Evolutionary conservation across 257 asterid species (phyloP), one percentile per base, ranked within the genome.

Genomic region (Solanum bukasovii): DNA sequence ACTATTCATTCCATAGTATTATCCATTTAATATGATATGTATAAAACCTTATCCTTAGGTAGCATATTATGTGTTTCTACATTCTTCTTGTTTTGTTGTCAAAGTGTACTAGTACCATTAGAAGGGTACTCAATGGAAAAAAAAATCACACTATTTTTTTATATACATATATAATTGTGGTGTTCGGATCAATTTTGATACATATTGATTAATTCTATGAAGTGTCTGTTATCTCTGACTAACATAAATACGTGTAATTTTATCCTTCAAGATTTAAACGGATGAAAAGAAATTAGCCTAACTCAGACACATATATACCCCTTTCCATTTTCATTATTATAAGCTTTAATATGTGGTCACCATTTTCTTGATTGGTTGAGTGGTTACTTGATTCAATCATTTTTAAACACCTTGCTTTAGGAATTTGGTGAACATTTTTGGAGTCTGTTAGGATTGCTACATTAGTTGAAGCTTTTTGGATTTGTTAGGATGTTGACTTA

Each of bases 301-400:
- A 44, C 4, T 44, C 9, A 27, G 5, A 44, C 16, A 79, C 84
- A 13, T 79, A 7, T 68, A 6, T 72, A 18, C 16, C 4, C 38
- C 9, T 33, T 44, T 79, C 85, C 65, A 44, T 27, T 44, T 27
- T 21, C 21, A 75, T 37, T 75, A 75, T 23, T 23, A 37, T 1
- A 23, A 16, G 6, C 11, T 37, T 11, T 49, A 49, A 49, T 49
- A 14, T 75, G 83, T 37, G 56, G 56, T 23, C 83, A 75, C 27
- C 21, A 38, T 5, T 23, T 35, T 74, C 44, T 73, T 78, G 67
- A 27, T 79, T 44, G 85, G 18, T 13, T 25, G 9, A 79, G 20
- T 79, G 85, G 38, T 79, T 79, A 79, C 67, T 79, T 27, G 65
- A 14, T 78, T 79, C 84, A 25, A 79, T 44, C 84, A 44, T 5